phyloP scores from a whole-genome alignment of 2,329 filamentous ascomycete species.

The Fusarium verticillioides region DNA sequence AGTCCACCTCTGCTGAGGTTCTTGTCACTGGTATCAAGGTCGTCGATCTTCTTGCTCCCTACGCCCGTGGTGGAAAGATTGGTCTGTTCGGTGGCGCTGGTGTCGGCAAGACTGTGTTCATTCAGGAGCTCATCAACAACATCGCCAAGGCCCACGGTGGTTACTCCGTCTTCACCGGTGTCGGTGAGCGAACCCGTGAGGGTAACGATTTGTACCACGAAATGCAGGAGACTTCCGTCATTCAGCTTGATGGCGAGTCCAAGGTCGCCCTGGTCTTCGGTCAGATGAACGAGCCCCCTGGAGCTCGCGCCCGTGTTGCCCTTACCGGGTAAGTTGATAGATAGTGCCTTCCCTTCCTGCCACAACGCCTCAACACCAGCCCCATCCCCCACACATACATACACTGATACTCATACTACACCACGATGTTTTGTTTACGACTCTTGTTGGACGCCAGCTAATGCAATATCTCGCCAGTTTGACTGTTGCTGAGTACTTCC shows the following conservation, averaged over 20 bases:
- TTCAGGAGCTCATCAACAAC: constrained; percentile 99
- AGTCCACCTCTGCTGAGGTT: constrained; percentile 96
- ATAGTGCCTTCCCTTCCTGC: constrained; percentile 7
- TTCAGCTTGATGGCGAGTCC: constrained; percentile 98
- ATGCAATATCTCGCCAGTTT: constrained; percentile 41
- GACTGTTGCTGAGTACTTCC: constrained; percentile 86
- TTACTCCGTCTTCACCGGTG: constrained; percentile 99
- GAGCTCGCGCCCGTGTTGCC: constrained; percentile 99
- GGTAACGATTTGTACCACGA: constrained; percentile 99
- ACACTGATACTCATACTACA: not conserved
- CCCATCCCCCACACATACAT: not conserved
- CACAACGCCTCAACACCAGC: not conserved
- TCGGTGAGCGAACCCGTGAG: constrained; percentile 99
- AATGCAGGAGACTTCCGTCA: constrained; percentile 99
- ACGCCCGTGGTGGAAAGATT: constrained; percentile 99
- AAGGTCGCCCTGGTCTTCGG: constrained; percentile 99
- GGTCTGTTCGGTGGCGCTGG: constrained; percentile 99
- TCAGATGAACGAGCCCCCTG: constrained; percentile 99
- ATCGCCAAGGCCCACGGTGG: constrained; percentile 99
- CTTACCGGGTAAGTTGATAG: constrained; percentile 73
- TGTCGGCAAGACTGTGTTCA: constrained; percentile 99
- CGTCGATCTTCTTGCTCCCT: constrained; percentile 97
- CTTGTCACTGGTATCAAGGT: constrained; percentile 99
- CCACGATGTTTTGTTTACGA: not conserved
- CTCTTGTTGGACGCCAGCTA: not conserved